Percentiles rank a stretch among this genome's conserved stretches.
Evolutionary conservation across 2,329 filamentous ascomycete species (phyloP).

Genomic region (Raffaelea ambrosiae): DNA sequence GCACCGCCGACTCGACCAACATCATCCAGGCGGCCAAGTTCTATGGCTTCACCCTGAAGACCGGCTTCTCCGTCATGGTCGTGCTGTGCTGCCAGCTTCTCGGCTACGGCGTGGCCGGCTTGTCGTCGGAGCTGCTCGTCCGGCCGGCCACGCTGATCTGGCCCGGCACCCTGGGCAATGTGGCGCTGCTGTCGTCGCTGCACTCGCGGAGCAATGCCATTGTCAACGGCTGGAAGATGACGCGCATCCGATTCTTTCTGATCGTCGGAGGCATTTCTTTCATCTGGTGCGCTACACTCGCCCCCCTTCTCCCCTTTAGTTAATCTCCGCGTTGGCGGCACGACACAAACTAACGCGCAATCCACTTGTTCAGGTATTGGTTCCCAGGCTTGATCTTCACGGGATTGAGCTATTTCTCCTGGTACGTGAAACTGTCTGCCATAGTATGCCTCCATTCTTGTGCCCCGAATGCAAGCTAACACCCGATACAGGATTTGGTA

Average conservation of each 20-base stretch:
- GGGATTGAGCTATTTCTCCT: constrained; percentile 50
- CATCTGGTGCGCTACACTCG: constrained; percentile 38
- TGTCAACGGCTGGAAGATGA: constrained; percentile 43
- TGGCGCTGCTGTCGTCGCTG: constrained; percentile 26
- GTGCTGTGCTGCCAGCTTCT: constrained; percentile 28
- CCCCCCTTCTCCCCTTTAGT: too few relatives aligned
- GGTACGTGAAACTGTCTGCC: too few relatives aligned
- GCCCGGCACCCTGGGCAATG: constrained; percentile 28
- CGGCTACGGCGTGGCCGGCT: constrained; percentile 29
- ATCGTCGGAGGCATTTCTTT: constrained; percentile 42
- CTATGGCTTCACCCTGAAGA: constrained; percentile 29
- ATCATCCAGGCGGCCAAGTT: constrained; percentile 33
- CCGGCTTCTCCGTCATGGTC: constrained; percentile 27
- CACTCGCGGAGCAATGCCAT: constrained; percentile 26
- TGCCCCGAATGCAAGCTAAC: too few relatives aligned
- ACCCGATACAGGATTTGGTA: too few relatives aligned
- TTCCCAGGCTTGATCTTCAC: constrained; percentile 56
- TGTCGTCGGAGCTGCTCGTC: constrained; percentile 26
- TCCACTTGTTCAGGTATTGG: constrained; percentile 36
- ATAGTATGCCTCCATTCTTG: too few relatives aligned
- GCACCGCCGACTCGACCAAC: constrained; percentile 34
- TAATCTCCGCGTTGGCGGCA: too few relatives aligned
- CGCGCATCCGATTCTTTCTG: constrained; percentile 49
- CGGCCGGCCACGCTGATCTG: constrained; percentile 29
- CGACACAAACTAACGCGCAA: too few relatives aligned